Evolutionary conservation across 805 yeast species (phyloP).

Genomic region (Lipomyces spencermartinsiae): DNA sequence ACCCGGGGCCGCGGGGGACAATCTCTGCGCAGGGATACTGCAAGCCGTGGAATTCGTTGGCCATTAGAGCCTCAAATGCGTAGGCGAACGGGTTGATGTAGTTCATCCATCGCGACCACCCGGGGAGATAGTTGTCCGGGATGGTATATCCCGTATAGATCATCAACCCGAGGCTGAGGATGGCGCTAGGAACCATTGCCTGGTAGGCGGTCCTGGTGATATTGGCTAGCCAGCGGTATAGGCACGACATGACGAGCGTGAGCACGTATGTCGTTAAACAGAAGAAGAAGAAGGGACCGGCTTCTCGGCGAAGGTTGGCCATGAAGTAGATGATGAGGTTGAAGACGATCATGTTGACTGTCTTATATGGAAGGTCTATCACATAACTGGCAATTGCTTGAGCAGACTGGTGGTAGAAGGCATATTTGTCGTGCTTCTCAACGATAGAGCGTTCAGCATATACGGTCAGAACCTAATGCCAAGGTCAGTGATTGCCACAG

Average conservation of each 20-base stretch:
- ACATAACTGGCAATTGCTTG: slow-evolving; percentile 67
- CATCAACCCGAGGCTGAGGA: no score
- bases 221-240: no score
- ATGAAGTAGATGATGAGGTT: slow-evolving; percentile 61
- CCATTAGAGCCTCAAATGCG: slow-evolving; percentile 54
- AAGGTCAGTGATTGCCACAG: no score
- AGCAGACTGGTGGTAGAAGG: slow-evolving; percentile 66
- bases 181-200: no score
- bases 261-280: no score
- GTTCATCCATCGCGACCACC: slow-evolving; percentile 60
- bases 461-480: no score
- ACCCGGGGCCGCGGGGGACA: slow-evolving; percentile 55
- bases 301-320: slow-evolving; percentile 54
- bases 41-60: slow-evolving; percentile 53
- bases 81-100: slow-evolving; percentile 54
- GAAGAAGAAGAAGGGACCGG: slow-evolving; percentile 61
- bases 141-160: no score
- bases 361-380: slow-evolving; percentile 62
- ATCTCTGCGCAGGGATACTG: slow-evolving; percentile 48
- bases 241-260: no score
- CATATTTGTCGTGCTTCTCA: slow-evolving; percentile 52
- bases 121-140: no score
- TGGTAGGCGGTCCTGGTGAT: no score
- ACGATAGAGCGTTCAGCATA: no score
- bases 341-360: slow-evolving; percentile 54